phyloP scores from a whole-genome alignment of 805 yeast genomes.

The Metschnikowia sp. region DNA sequence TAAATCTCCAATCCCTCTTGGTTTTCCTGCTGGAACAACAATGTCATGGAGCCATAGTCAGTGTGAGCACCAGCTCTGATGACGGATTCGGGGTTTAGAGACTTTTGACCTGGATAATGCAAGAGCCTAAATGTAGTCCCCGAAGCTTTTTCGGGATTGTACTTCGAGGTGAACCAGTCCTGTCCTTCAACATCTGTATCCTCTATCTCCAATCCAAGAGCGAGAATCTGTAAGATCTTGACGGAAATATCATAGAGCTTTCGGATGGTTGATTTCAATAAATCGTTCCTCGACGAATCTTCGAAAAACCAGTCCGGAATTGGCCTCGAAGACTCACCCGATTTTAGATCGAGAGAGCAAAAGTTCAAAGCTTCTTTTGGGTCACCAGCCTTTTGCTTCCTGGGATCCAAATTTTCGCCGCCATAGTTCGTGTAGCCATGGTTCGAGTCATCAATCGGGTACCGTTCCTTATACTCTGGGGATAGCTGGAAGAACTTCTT shows the following conservation, averaged over 20 bases:
- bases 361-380: conserved; percentile 73
- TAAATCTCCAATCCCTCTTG: conserved; percentile 73
- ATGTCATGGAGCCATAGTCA: conserved; percentile 74
- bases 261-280: conserved; percentile 32
- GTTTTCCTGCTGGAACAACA: conserved; percentile 64
- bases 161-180: conserved; percentile 64
- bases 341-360: conserved; percentile 47
- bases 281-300: conserved; percentile 37
- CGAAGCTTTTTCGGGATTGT: conserved; percentile 46
- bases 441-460: conserved; percentile 52
- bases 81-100: conserved; percentile 48
- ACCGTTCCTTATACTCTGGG: conserved; percentile 45
- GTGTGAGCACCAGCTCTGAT: conserved; percentile 85
- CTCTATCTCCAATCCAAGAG: conserved; percentile 61
- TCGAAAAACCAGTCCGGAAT: conserved; percentile 52
- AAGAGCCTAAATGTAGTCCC: conserved; percentile 69
- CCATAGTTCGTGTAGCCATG: conserved; percentile 58
- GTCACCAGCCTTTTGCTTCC: conserved; percentile 43
- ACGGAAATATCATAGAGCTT: conserved; percentile 52
- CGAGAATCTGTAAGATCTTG: conserved; percentile 52
- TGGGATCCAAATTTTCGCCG: conserved; percentile 48
- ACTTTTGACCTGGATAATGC: conserved; percentile 63
- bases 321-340: conserved; percentile 39
- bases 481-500: conserved; percentile 52
- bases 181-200: conserved; percentile 36